Conservation (phyloP, 495 filamentous ascomycete species). For the Trichoderma reesei region DNA sequence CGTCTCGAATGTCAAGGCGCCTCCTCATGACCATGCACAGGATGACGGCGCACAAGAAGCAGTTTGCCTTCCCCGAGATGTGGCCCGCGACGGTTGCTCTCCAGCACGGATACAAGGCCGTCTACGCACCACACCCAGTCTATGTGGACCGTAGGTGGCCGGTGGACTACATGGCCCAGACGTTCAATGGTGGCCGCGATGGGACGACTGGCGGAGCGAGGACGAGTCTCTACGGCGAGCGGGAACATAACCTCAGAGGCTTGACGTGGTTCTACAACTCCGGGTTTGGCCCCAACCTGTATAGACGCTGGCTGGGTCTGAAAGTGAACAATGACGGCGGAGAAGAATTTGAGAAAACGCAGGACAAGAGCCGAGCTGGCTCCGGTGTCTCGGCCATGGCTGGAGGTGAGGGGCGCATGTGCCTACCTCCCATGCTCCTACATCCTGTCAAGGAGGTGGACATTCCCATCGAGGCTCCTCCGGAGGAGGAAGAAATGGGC, state of each 20-base stretch:
- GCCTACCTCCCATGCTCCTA: constrained; percentile 80
- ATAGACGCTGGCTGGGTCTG: constrained; percentile 77
- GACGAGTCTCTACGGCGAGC: constrained; percentile 68
- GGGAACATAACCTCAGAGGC: constrained; percentile 82
- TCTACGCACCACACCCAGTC: constrained; percentile 84
- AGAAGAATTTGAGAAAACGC: constrained; percentile 64
- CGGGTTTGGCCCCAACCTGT: constrained; percentile 72
- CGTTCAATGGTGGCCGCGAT: constrained; percentile 78
- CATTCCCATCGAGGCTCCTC: constrained; percentile 54
- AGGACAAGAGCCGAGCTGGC: constrained; percentile 40
- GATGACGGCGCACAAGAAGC: constrained; percentile 69
- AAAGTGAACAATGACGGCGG: constrained; percentile 79
- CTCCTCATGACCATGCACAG: constrained; percentile 82
- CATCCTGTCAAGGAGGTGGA: constrained; percentile 88
- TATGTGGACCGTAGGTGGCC: constrained; percentile 92
- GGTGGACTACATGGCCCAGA: constrained; percentile 60
- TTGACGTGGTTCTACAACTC: constrained; percentile 95
- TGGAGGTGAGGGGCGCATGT: constrained; percentile 75
- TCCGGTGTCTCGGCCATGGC: constrained; percentile 37
- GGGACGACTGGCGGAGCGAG: constrained; percentile 64
- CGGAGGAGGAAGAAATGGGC: constrained; percentile 19
- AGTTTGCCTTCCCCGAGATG: constrained; percentile 94
- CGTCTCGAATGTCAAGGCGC: constrained; percentile 69
- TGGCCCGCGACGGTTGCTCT: constrained; percentile 79
- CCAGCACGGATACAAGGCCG: constrained; percentile 92